These are phyloP conservation scores for Leccinum subrobustum DNA, from an alignment of 1,284 basidiomycete genomes.

Conservation along the genomic window DNA sequence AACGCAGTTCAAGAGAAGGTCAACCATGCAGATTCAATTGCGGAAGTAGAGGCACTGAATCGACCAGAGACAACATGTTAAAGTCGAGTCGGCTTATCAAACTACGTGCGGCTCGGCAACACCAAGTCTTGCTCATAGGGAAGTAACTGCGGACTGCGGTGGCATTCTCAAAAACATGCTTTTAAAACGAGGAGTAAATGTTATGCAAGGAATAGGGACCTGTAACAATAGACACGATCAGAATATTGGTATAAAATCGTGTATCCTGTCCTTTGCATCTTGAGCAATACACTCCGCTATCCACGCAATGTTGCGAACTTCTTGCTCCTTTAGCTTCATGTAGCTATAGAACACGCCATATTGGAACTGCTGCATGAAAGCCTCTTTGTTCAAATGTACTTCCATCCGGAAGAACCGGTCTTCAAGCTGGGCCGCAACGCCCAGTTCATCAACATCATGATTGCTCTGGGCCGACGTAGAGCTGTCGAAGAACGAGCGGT, in stretches of 20 bases:
- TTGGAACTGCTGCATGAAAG: slow-evolving; percentile 95
- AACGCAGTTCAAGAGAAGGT: slow-evolving; percentile 14
- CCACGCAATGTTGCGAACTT: slow-evolving; percentile 96
- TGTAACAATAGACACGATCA: slow-evolving; percentile 31
- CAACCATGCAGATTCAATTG: background rate
- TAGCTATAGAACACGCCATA: slow-evolving; percentile 92
- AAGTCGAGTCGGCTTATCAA: background rate
- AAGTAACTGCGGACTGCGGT: background rate
- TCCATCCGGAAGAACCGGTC: slow-evolving; percentile 96
- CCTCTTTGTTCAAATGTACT: slow-evolving; percentile 90
- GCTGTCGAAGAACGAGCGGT: slow-evolving; percentile 86
- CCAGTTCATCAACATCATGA: slow-evolving; percentile 49
- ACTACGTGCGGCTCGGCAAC: background rate
- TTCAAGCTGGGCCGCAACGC: slow-evolving; percentile 75
- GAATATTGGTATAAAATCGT: slow-evolving; percentile 89
- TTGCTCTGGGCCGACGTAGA: slow-evolving; percentile 38
- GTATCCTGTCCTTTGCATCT: slow-evolving; percentile 89
- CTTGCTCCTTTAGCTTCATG: slow-evolving; percentile 98
- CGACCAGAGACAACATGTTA: slow-evolving; percentile 3
- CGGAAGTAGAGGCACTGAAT: background rate
- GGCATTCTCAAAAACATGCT: background rate
- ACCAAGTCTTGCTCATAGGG: background rate
- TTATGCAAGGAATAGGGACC: slow-evolving; percentile 12
- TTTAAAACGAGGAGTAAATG: background rate
- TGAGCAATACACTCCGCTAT: slow-evolving; percentile 97